phyloP scores from a whole-genome alignment of 345 rosid species.

The Eucalyptus guilfoylei region DNA sequence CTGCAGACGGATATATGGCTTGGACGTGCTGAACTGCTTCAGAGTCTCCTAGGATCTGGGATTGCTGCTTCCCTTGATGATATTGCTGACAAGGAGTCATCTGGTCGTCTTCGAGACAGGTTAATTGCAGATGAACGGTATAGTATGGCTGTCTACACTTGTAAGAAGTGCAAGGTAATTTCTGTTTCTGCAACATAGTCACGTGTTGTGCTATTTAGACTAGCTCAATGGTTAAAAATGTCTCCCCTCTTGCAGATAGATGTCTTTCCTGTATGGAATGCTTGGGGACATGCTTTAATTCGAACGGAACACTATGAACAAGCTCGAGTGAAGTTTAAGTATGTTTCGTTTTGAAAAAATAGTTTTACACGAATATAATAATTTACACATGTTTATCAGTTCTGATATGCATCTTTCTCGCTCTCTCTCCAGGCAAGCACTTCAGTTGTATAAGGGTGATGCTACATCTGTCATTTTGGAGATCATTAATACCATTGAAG shows the following conservation, averaged over 20 bases:
- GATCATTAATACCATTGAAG: constrained; percentile 89
- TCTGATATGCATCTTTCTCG: not conserved
- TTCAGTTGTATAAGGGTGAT: constrained; percentile 74
- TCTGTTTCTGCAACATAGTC: not conserved
- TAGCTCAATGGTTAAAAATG: not conserved
- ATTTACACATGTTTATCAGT: not conserved
- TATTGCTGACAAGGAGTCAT: constrained; percentile 81
- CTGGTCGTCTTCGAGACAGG: constrained; percentile 74
- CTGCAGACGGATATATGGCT: constrained; percentile 71
- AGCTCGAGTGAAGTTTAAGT: constrained; percentile 97
- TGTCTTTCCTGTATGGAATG: constrained; percentile 93
- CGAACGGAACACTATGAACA: constrained; percentile 87
- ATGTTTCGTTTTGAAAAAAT: constrained; percentile 3
- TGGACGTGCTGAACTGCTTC: constrained; percentile 92
- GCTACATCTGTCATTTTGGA: constrained; percentile 59
- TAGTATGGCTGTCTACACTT: constrained; percentile 96
- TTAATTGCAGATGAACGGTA: constrained; percentile 84
- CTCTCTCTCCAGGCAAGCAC: constrained; percentile 74
- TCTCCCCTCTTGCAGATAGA: constrained; percentile 52
- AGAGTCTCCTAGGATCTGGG: constrained; percentile 93
- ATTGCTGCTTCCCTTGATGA: constrained; percentile 91
- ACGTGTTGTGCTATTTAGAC: not conserved
- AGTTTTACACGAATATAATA: not conserved
- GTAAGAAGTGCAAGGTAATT: constrained; percentile 93
- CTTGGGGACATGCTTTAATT: constrained; percentile 98